Conservation (phyloP, 352 stramenopile species). For the Phytophthora kernoviae region DNA sequence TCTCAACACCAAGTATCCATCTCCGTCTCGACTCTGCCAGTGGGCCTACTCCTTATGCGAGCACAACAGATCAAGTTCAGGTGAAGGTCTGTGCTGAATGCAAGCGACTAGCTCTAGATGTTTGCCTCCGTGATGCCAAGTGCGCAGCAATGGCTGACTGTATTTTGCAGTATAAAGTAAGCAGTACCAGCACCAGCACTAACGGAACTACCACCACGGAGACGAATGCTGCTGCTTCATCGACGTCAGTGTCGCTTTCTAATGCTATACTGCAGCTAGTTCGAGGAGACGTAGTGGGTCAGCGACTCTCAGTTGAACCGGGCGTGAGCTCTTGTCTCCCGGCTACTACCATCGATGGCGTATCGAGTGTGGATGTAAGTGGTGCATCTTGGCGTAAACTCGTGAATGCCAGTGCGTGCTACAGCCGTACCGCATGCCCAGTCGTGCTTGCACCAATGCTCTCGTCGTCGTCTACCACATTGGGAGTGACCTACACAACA, state of each 20-base stretch:
- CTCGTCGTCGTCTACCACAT: slow-evolving; percentile 22
- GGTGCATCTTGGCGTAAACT: slow-evolving; percentile 46
- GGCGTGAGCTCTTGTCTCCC: slow-evolving; percentile 43
- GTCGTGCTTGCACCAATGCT: slow-evolving; percentile 48
- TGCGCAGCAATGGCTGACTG: slow-evolving; percentile 65
- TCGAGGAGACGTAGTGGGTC: slow-evolving; percentile 22
- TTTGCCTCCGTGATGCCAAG: slow-evolving; percentile 51
- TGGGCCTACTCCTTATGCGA: slow-evolving; percentile 18
- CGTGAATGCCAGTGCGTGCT: slow-evolving; percentile 60
- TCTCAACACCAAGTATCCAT: slow-evolving; percentile 28
- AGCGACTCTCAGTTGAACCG: slow-evolving; percentile 35
- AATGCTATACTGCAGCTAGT: slow-evolving; percentile 51
- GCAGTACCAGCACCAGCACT: background rate
- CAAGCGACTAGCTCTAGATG: slow-evolving; percentile 42
- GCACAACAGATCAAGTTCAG: slow-evolving; percentile 7
- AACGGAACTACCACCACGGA: slow-evolving; percentile 16
- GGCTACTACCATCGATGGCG: slow-evolving; percentile 4
- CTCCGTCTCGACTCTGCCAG: slow-evolving; percentile 38
- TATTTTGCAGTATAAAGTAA: slow-evolving; percentile 32
- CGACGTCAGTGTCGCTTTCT: slow-evolving; percentile 16
- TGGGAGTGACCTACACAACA: slow-evolving; percentile 27
- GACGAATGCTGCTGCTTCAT: slow-evolving; percentile 1
- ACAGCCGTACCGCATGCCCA: slow-evolving; percentile 42
- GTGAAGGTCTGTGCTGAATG: slow-evolving; percentile 36
- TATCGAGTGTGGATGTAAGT: slow-evolving; percentile 31